Evolutionary conservation across 768 basidiomycete species (phyloP), one percentile per base, ranked within the genome.

Genomic region (Butyriboletus loyo): DNA sequence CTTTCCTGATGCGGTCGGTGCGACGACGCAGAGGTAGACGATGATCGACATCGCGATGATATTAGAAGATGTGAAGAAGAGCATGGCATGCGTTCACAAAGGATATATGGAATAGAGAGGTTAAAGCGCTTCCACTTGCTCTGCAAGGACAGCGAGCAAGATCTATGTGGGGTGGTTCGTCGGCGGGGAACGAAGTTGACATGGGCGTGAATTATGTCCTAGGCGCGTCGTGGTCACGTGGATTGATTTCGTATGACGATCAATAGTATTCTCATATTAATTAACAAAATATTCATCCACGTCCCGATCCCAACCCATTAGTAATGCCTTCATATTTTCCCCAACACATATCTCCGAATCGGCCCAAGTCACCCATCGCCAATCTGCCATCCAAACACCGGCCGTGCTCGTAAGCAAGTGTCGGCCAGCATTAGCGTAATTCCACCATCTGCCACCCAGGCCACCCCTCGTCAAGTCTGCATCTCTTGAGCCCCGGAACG

Each of bases 181-280:
- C 3, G 25, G 25, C 3, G 25, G 25, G 25, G 8, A 21, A 35
- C 13, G 50, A 35, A n/a, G 25, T 38, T 53, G 24, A 46, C 22
- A 14, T 13, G 17, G 9, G 17, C 21, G 24, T 49, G 15, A 45
- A 8, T 36, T 17, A 22, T 15, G n/a, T 46, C 32, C 7, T 28
- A 11, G n/a, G 25, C 59, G 60, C 50, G 52, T 51, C 36, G 13
- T 25, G 32, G 52, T 65, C 62, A 65, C 62, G 62, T 63, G 62
- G 2, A 41, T 41, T 65, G 52, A 62, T 62, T 58, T 63, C 21
- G 8, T 15, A 24, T 34, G 27, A n/a, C n/a, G n/a, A n/a, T n/a
- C n/a, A n/a, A n/a, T n/a, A n/a, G n/a, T n/a, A n/a, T n/a, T n/a
- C n/a, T n/a, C n/a, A n/a, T n/a, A n/a, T n/a, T n/a, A n/a, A n/a